phyloP scores from a whole-genome alignment of 768 basidiomycete species.

The Peribolospora baueri region DNA sequence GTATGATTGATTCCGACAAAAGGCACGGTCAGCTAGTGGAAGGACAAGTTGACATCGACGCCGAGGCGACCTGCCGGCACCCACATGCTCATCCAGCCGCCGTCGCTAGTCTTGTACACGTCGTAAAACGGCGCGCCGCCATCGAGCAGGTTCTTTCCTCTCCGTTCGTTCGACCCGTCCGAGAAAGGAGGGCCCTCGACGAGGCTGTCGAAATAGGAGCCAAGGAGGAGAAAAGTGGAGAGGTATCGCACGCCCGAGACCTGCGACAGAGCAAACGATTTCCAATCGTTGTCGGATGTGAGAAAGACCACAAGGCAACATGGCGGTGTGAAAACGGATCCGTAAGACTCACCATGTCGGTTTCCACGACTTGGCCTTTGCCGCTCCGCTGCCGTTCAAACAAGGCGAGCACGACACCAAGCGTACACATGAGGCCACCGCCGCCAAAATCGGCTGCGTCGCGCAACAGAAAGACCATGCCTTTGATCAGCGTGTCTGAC shows the following conservation, averaged over 20 bases:
- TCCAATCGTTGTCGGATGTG: not conserved
- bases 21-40: too few relatives aligned
- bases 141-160: slow-evolving; percentile 41
- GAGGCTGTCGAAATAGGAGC: slow-evolving; percentile 15
- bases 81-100: slow-evolving; percentile 42
- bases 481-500: too few relatives aligned
- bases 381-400: slow-evolving; percentile 40
- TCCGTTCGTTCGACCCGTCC: slow-evolving; percentile 16
- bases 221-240: slow-evolving; percentile 43
- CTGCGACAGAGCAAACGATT: slow-evolving; percentile 20
- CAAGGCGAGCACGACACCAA: slow-evolving; percentile 50
- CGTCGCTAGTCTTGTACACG: slow-evolving; percentile 47
- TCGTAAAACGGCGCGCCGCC: slow-evolving; percentile 58
- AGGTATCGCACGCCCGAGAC: slow-evolving; percentile 57
- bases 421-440: slow-evolving; percentile 44
- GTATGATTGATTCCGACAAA: too few relatives aligned
- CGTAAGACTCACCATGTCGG: slow-evolving; percentile 38
- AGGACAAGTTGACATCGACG: too few relatives aligned
- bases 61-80: not conserved
- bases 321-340: too few relatives aligned
- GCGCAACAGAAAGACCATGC: not conserved
- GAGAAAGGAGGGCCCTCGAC: slow-evolving; percentile 20
- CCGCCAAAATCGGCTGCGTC: slow-evolving; percentile 51
- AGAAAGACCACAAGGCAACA: not conserved
- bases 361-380: slow-evolving; percentile 45